Percentiles rank a stretch among this genome's conserved stretches.
Conservation (phyloP, 208 protist species). For the Leishmania arabica region DNA sequence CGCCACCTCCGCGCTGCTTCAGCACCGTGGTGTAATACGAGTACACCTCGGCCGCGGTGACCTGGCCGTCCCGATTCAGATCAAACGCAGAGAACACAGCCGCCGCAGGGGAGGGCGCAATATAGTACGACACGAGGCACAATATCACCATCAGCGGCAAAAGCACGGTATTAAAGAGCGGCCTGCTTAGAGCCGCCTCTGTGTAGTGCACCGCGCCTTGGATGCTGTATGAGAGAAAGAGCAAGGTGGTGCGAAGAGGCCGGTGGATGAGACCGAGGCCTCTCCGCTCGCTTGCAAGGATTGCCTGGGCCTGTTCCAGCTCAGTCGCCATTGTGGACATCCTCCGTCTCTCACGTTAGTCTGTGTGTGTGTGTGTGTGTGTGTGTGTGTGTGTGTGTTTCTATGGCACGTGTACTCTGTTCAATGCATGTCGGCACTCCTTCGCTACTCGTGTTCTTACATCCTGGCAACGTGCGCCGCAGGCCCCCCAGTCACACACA, state of each 20-base stretch:
- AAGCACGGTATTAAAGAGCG: conserved; percentile 35
- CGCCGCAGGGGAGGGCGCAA: conserved; percentile 38
- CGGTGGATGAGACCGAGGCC: conserved; percentile 43
- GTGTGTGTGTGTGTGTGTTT: not conserved
- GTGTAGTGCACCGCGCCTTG: conserved; percentile 27
- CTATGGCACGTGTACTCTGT: not conserved
- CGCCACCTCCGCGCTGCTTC: conserved; percentile 12
- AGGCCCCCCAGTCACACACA: not conserved
- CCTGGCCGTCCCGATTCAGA: conserved; percentile 47
- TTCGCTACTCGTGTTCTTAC: not conserved
- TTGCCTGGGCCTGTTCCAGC: conserved; percentile 35
- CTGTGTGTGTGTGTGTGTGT: not conserved
- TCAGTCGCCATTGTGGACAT: conserved; percentile 3
- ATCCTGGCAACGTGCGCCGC: not conserved
- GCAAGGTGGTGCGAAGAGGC: conserved; percentile 40
- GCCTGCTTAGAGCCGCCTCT: conserved; percentile 23
- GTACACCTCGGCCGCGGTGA: conserved; percentile 52
- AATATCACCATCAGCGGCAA: conserved; percentile 43
- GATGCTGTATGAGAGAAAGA: conserved; percentile 35
- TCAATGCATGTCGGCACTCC: not conserved
- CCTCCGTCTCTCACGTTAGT: not conserved
- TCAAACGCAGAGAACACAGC: conserved; percentile 56
- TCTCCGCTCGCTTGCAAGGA: conserved; percentile 44
- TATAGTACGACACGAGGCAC: conserved; percentile 45
- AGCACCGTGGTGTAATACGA: conserved; percentile 57